Base-by-base conservation (phyloP, 139 green algal species). In the Chlamydomonas sp. region DNA sequence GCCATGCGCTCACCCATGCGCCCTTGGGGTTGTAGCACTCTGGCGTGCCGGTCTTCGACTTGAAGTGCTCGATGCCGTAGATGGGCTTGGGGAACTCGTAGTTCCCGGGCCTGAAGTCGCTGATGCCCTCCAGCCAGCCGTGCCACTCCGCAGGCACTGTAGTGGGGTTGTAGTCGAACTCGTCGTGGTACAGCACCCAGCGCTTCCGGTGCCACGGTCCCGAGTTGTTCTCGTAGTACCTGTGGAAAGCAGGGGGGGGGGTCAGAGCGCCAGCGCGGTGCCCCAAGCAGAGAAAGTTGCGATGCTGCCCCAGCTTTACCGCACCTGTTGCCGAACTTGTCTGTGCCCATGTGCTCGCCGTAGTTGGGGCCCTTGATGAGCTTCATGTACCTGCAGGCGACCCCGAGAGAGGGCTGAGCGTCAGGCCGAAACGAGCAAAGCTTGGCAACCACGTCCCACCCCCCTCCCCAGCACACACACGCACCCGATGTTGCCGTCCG, bases 41-140 rank as follows among this genome's bases (percentile, higher is more conserved):
- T 16, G 16, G 16, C 3, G 77, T 82, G 66, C 77, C 81, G 0
- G 75, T 85, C 57, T 71, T 69, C 3, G 66, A 80, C 6, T 63
- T 39, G 39, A 22, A 47, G 2, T 34, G n/a, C 61, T 16, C 54
- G 26, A 57, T 26, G 20, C 30, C 48, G 66, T 75, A 81, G 48
- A 75, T 77, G 64, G 76, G 76, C 72, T 77, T 59, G 34, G 65
- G 66, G 48, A 70, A 76, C 36, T 73, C 26, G 43, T 72, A 54
- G 43, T 67, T 34, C 2, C 24, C 50, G 26, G 78, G 78, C 38
- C 58, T 38, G 57, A 73, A 79, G 78, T 84, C 78, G 59, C 84
- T 84, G 70, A 84, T 79, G 62, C 77, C 77, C 70, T 87, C 82
- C 13, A 87, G n/a, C 80, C 81, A 87, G 35, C 77, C 81, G 43